phyloP scores from a whole-genome alignment of 441 rosid species.

The Adansonia grandidieri region DNA sequence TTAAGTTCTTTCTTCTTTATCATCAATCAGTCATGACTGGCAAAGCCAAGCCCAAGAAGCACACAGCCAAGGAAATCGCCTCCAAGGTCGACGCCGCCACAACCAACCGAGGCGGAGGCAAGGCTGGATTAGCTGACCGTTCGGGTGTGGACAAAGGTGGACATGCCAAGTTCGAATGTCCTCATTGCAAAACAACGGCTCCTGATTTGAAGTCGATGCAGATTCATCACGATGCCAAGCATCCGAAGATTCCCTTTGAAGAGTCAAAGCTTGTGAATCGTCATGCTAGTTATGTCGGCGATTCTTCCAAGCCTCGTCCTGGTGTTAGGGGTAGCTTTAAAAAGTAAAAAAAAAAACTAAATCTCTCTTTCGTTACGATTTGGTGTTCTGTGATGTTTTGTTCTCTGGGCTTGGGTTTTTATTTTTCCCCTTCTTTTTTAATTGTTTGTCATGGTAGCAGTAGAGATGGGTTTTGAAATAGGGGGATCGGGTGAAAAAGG shows the following conservation, averaged over 20 bases:
- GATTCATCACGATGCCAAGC: slow-evolving; percentile 93
- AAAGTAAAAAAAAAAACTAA: slow-evolving; percentile 46
- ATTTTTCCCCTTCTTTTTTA: neutral
- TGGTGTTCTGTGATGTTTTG: neutral
- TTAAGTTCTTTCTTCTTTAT: neutral
- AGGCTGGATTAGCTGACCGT: slow-evolving; percentile 76
- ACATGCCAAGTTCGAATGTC: slow-evolving; percentile 94
- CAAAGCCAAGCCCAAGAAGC: slow-evolving; percentile 99
- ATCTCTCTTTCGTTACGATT: neutral
- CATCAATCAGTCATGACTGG: slow-evolving; percentile 64
- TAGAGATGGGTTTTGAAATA: neutral
- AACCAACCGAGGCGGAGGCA: slow-evolving; percentile 94
- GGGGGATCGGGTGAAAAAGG: neutral
- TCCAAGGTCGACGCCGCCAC: slow-evolving; percentile 82
- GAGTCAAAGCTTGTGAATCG: slow-evolving; percentile 65
- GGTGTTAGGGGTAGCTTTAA: slow-evolving; percentile 72
- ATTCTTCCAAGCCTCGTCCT: slow-evolving; percentile 47
- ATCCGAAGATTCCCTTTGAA: slow-evolving; percentile 84
- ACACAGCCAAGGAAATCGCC: slow-evolving; percentile 92
- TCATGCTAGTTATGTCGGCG: slow-evolving; percentile 42
- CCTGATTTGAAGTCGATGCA: slow-evolving; percentile 96
- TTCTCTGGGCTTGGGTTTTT: slow-evolving; percentile 3
- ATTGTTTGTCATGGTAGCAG: slow-evolving; percentile 11
- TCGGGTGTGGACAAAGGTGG: slow-evolving; percentile 86
- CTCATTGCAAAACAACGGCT: slow-evolving; percentile 79